phyloP scores from a whole-genome alignment of 345 rosid genomes.

The Kernera saxatilis region DNA sequence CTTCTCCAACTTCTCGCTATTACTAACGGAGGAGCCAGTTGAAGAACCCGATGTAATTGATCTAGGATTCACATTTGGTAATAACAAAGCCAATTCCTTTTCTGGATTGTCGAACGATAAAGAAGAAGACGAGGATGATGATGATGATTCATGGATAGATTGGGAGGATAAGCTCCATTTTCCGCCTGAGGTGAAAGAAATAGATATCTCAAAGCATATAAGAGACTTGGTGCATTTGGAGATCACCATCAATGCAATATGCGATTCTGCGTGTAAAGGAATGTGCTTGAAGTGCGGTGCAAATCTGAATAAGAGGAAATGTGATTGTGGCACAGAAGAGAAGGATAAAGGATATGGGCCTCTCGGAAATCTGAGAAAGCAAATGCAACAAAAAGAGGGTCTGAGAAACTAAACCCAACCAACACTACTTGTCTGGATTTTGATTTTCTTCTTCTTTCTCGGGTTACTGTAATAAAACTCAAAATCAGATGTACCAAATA shows the following conservation, averaged over 20 bases:
- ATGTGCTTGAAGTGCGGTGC: conserved; percentile 74
- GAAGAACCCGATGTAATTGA: conserved; percentile 65
- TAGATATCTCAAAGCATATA: conserved; percentile 78
- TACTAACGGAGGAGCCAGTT: conserved; percentile 62
- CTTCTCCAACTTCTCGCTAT: conserved; percentile 68
- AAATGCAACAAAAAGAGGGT: conserved; percentile 49
- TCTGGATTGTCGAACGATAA: conserved; percentile 7
- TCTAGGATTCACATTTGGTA: conserved; percentile 42
- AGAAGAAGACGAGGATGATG: conserved; percentile 39
- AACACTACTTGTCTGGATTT: background rate
- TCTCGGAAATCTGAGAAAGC: conserved; percentile 55
- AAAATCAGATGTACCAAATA: background rate
- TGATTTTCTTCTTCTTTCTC: background rate
- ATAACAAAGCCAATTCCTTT: conserved; percentile 27
- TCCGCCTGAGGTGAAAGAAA: conserved; percentile 55
- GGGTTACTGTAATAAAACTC: background rate
- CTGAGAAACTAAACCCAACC: conserved; percentile 6
- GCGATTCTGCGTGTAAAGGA: conserved; percentile 74
- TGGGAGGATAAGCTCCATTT: conserved; percentile 80
- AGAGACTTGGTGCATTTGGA: conserved; percentile 83
- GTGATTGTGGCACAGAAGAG: conserved; percentile 50
- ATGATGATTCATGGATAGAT: conserved; percentile 51
- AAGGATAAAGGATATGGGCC: conserved; percentile 54
- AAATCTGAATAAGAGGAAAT: conserved; percentile 55
- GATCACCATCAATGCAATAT: conserved; percentile 56